Evolutionary conservation across 208 protist genomes (phyloP).

Genomic region (Trypanosoma theileri): DNA sequence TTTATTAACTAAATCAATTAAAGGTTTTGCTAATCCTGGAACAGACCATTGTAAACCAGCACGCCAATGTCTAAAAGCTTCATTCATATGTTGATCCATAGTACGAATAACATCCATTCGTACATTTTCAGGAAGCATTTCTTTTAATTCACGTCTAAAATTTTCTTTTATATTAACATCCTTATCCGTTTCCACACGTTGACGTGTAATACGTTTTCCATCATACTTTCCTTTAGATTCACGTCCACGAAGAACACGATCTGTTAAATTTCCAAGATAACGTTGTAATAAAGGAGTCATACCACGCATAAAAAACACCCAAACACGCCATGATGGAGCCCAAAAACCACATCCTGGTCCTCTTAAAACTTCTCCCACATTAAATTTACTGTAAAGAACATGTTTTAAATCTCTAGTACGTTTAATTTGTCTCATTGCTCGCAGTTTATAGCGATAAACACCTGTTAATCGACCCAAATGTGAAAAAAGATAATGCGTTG

Average conservation of each 20-base stretch:
- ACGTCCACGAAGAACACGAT: slow-evolving; percentile 99
- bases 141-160: slow-evolving; percentile 99
- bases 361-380: slow-evolving; percentile 98
- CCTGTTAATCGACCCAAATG: slow-evolving; percentile 99
- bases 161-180: slow-evolving; percentile 99
- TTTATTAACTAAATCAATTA: slow-evolving; percentile 99
- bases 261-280: slow-evolving; percentile 99
- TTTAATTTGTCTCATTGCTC: slow-evolving; percentile 99
- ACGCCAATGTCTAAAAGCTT: slow-evolving; percentile 99
- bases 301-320: slow-evolving; percentile 99
- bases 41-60: slow-evolving; percentile 99
- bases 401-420: slow-evolving; percentile 99
- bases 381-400: slow-evolving; percentile 99
- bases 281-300: slow-evolving; percentile 99
- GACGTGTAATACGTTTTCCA: slow-evolving; percentile 99
- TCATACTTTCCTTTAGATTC: slow-evolving; percentile 93
- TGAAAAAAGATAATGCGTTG: slow-evolving; percentile 99
- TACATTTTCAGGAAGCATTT: slow-evolving; percentile 99
- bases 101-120: slow-evolving; percentile 95
- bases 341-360: slow-evolving; percentile 99
- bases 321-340: slow-evolving; percentile 99
- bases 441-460: slow-evolving; percentile 99
- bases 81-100: slow-evolving; percentile 99
- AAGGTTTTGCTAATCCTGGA: slow-evolving; percentile 96
- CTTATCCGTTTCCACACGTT: slow-evolving; percentile 99